Evolutionary conservation across 108 stramenopile species (phyloP), one percentile per base, ranked within the genome.

Genomic region (Aureococcus anophagefferens): DNA sequence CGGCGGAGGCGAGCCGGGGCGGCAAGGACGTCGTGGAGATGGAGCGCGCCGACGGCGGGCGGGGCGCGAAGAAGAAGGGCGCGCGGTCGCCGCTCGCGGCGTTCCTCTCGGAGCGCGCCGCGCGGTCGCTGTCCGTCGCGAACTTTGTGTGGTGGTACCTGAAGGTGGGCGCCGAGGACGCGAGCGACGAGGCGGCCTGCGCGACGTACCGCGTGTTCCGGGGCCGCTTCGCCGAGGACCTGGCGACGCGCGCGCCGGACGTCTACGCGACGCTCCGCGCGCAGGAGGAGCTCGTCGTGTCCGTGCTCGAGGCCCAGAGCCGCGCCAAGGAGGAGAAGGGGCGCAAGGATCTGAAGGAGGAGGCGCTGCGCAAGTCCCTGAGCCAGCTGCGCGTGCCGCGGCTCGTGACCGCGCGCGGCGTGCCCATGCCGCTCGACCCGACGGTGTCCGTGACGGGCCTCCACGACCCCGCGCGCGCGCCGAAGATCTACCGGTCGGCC

Each of bases 371-470:
- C 64, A 76, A 89, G 31, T 73, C 86, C 30, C 81, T 97, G 25
- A 82, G 83, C n/a, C 65, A 51, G 65, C 62, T 70, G 31, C 40
- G 65, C 30, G 37, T 70, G 66, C 67, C 35, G 16, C 29, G 70
- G 0, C 45, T 78, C 33, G 71, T 76, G 33, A 40, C 33, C 31
- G 33, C 51, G n/a, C 73, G 36, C 44, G 46, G 64, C 46, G 89
- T 98, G n/a, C 96, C 96, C 1, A 81, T 96, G 46, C 96, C 96
- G 18, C 91, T 93, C 30, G 91, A 92, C 28, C 96, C 96, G 30
- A 76, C 86, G 64, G 83, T 94, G 29, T 74, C 84, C 74, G 93
- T 93, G 21, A 80, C 82, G 37, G 89, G 90, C 0, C 83, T 92
- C 33, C 77, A 82, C 63, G 33, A 11, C 15, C 69, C 62, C 65